Percentiles rank a stretch among this genome's conserved stretches.
Conservation (phyloP, 176 grass and related monocot species). For the Poa annua region DNA sequence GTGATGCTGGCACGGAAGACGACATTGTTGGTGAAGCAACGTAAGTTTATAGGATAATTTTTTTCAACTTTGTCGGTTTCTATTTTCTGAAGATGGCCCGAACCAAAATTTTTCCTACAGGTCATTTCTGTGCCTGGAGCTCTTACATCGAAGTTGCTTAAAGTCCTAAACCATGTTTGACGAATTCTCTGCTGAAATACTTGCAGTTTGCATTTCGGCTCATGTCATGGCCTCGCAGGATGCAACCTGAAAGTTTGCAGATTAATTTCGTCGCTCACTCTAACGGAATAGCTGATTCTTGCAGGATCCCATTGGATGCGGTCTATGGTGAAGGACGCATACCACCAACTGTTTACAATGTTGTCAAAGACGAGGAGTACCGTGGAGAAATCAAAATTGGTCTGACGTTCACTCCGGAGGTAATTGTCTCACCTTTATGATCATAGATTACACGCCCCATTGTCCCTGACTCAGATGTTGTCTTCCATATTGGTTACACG, state of each 20-base stretch:
- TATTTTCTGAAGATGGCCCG: not conserved
- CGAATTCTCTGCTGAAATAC: not conserved
- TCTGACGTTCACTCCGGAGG: slow-evolving; percentile 68
- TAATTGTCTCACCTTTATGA: slow-evolving; percentile 41
- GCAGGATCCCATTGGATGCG: slow-evolving; percentile 63
- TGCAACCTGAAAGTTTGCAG: not conserved
- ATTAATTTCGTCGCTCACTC: not conserved
- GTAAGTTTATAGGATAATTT: slow-evolving; percentile 42
- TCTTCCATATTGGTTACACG: not conserved
- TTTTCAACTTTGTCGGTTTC: not conserved
- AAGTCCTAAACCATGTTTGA: not conserved
- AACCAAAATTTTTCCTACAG: not conserved
- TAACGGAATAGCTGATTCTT: not conserved
- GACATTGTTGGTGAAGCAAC: slow-evolving; percentile 77
- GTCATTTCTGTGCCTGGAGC: not conserved
- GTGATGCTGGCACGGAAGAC: slow-evolving; percentile 59
- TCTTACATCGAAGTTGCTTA: not conserved
- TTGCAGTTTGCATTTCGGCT: not conserved
- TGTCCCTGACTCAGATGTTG: not conserved
- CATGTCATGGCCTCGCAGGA: not conserved
- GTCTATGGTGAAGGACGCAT: slow-evolving; percentile 59
- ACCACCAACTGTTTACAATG: slow-evolving; percentile 64
- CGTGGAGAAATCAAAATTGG: slow-evolving; percentile 78
- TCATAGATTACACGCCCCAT: not conserved
- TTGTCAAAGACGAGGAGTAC: slow-evolving; percentile 86